phyloP scores from a whole-genome alignment of 768 basidiomycete genomes.

The Kwoniella pini region DNA sequence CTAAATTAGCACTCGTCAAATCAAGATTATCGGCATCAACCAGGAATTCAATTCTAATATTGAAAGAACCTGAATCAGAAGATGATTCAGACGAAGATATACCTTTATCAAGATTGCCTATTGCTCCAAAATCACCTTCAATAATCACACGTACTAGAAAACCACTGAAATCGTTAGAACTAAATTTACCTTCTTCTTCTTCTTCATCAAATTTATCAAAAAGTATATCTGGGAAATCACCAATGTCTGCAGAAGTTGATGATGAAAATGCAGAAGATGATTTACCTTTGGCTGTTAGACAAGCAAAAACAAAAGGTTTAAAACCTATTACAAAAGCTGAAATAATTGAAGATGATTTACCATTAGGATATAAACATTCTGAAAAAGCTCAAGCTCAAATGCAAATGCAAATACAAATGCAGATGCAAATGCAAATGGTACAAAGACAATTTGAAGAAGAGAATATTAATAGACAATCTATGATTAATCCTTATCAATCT shows the following conservation, averaged over 20 bases:
- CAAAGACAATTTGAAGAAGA: slow-evolving; percentile 2
- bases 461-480: background rate
- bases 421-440: slow-evolving; percentile 2
- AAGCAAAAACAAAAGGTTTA: slow-evolving; percentile 13
- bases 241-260: slow-evolving; percentile 6
- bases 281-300: slow-evolving; percentile 41
- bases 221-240: background rate
- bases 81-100: slow-evolving; percentile 19
- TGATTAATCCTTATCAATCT: background rate
- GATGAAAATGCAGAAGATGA: slow-evolving; percentile 48
- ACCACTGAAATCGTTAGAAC: slow-evolving; percentile 5
- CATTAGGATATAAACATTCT: slow-evolving; percentile 44
- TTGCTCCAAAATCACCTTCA: slow-evolving; percentile 6
- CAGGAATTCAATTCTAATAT: background rate
- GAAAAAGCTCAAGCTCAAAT: slow-evolving; percentile 29
- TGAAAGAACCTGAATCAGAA: slow-evolving; percentile 1
- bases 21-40: background rate
- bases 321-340: slow-evolving; percentile 19
- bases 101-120: slow-evolving; percentile 12
- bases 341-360: slow-evolving; percentile 49
- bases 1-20: slow-evolving; percentile 26
- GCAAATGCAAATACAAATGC: background rate
- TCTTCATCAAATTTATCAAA: background rate
- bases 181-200: background rate
- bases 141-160: background rate